A percentile compares a stretch with the other conserved stretches of the same genome.
Conservation (phyloP, 306 rosid species). For the Medicago ruthenica region DNA sequence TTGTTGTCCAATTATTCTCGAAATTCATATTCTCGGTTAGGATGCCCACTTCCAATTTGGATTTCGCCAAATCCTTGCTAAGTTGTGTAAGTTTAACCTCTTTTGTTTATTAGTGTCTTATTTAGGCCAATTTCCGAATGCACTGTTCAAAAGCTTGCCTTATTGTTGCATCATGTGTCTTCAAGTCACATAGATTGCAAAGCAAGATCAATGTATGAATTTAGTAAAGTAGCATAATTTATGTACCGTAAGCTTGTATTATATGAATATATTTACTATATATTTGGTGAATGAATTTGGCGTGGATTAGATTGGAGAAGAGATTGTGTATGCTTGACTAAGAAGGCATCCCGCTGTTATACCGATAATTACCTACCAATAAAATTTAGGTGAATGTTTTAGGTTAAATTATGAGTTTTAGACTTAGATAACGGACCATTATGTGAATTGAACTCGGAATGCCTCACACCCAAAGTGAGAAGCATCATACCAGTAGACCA, state of each 20-base stretch:
- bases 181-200: slow-evolving; percentile 1
- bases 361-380: not conserved
- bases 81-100: not conserved
- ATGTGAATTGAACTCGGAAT: slow-evolving; percentile 62
- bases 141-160: not conserved
- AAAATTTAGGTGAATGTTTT: not conserved
- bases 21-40: slow-evolving; percentile 41
- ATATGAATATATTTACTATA: slow-evolving; percentile 2
- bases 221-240: not conserved
- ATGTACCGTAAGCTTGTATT: not conserved
- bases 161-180: not conserved
- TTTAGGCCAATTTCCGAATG: not conserved
- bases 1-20: slow-evolving; percentile 57
- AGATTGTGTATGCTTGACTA: not conserved
- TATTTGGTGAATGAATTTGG: slow-evolving; percentile 8
- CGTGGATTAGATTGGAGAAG: slow-evolving; percentile 12
- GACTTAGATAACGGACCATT: slow-evolving; percentile 40
- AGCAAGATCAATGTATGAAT: slow-evolving; percentile 13
- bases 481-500: slow-evolving; percentile 38
- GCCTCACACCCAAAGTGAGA: slow-evolving; percentile 55
- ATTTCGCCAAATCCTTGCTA: slow-evolving; percentile 68
- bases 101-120: not conserved
- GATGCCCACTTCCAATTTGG: slow-evolving; percentile 71
- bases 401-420: not conserved
- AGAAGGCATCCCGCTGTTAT: not conserved